A percentile compares a stretch with the other conserved stretches of the same genome.
Conservation (phyloP, 768 basidiomycete genomes). For the Hemileccinum rubropunctum region DNA sequence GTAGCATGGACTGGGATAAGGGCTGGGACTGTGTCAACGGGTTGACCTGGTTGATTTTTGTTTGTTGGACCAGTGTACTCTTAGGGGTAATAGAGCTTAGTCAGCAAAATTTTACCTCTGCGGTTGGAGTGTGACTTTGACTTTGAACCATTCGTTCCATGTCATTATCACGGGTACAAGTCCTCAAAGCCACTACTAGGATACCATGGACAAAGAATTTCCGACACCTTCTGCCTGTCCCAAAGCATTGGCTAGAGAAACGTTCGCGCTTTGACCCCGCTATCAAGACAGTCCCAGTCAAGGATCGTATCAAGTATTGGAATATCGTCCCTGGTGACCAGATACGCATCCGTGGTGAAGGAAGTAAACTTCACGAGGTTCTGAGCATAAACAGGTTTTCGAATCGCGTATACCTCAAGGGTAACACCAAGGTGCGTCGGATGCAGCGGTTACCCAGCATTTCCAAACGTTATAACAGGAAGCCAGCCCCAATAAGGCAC, state of each 20-base stretch:
- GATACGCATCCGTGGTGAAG: slow-evolving; percentile 67
- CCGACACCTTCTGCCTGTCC: slow-evolving; percentile 60
- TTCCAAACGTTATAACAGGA: slow-evolving; percentile 16
- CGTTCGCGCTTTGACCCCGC: slow-evolving; percentile 39
- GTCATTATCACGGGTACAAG: slow-evolving; percentile 34
- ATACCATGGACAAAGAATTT: slow-evolving; percentile 63
- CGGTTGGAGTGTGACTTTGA: background rate
- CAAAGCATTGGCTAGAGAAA: slow-evolving; percentile 51
- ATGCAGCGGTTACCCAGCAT: background rate
- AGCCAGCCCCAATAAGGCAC: slow-evolving; percentile 19
- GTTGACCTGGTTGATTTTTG: slow-evolving; percentile 9
- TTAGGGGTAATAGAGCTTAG: slow-evolving; percentile 15
- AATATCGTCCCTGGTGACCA: slow-evolving; percentile 85
- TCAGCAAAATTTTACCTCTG: slow-evolving; percentile 12
- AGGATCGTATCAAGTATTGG: slow-evolving; percentile 81
- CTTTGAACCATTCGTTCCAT: slow-evolving; percentile 9
- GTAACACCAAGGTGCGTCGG: slow-evolving; percentile 31
- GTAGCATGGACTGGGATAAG: slow-evolving; percentile 38
- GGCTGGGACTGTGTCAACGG: slow-evolving; percentile 19
- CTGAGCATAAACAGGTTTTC: slow-evolving; percentile 68
- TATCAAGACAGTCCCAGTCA: slow-evolving; percentile 54
- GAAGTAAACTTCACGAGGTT: slow-evolving; percentile 63
- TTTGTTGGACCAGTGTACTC: no score
- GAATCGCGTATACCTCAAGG: slow-evolving; percentile 62
- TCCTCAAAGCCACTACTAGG: slow-evolving; percentile 48